A percentile compares a stretch with the other conserved stretches of the same genome.
These are phyloP conservation scores for Arbutus unedo DNA, from an alignment of 148 eudicot species.

Conservation along the genomic window DNA sequence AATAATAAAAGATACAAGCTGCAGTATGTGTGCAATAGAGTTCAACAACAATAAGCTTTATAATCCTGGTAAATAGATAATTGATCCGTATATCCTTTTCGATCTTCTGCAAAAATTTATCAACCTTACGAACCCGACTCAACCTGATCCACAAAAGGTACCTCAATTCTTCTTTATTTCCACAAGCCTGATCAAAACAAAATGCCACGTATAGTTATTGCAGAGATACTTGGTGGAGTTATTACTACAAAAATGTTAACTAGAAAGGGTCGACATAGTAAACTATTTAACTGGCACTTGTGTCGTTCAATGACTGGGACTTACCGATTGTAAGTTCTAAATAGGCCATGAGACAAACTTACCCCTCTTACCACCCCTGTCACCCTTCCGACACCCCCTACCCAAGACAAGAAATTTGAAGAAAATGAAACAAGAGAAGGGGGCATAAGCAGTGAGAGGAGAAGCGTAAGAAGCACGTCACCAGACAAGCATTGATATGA, in stretches of 20 bases:
- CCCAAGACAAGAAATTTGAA: background rate
- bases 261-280: background rate
- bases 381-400: background rate
- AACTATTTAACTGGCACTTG: background rate
- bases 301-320: background rate
- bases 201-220: background rate
- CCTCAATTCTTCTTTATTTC: slow-evolving; percentile 63
- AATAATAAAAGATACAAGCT: slow-evolving; percentile 88
- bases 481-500: background rate
- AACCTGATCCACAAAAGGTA: slow-evolving; percentile 78
- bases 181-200: slow-evolving; percentile 45
- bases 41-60: slow-evolving; percentile 81
- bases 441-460: background rate
- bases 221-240: background rate
- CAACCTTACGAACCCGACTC: slow-evolving; percentile 65
- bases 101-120: slow-evolving; percentile 50
- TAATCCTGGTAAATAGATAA: slow-evolving; percentile 69
- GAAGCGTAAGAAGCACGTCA: background rate
- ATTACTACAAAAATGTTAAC: background rate
- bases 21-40: slow-evolving; percentile 97
- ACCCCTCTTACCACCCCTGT: background rate
- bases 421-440: background rate
- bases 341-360: slow-evolving; percentile 1
- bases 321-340: background rate
- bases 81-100: slow-evolving; percentile 97